Percentiles rank a stretch among this genome's conserved stretches.
These are phyloP conservation scores for Phytopythium chamaehyphon DNA, from an alignment of 352 stramenopile genomes.

Conservation along the genomic window DNA sequence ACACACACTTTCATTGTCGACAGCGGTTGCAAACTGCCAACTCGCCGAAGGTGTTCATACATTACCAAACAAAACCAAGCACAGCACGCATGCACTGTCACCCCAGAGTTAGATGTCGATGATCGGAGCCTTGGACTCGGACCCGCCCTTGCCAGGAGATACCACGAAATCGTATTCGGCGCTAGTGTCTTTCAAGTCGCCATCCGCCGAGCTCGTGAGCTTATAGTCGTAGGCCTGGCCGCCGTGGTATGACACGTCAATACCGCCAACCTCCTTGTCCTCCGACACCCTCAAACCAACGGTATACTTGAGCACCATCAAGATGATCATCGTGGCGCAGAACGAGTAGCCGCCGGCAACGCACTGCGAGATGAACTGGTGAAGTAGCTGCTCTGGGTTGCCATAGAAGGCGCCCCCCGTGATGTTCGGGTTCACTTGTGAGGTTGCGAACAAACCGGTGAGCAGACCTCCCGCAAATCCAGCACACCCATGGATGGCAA, in stretches of 20 bases:
- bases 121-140: slow-evolving; percentile 8
- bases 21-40: no score
- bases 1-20: no score
- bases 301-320: slow-evolving; percentile 66
- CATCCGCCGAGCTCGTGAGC: slow-evolving; percentile 18
- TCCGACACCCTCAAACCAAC: slow-evolving; percentile 69
- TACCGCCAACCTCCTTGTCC: slow-evolving; percentile 73
- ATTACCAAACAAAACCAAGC: no score
- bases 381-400: slow-evolving; percentile 33
- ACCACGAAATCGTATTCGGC: slow-evolving; percentile 16
- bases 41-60: no score
- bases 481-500: slow-evolving; percentile 65
- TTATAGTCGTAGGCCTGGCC: slow-evolving; percentile 62
- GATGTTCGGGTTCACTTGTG: slow-evolving; percentile 52
- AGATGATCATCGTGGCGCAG: slow-evolving; percentile 63
- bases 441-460: slow-evolving; percentile 66
- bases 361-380: slow-evolving; percentile 53
- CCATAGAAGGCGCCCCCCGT: slow-evolving; percentile 52
- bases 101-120: background rate
- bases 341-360: slow-evolving; percentile 64
- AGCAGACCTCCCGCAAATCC: slow-evolving; percentile 61
- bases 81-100: no score
- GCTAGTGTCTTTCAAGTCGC: slow-evolving; percentile 26
- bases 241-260: slow-evolving; percentile 78
- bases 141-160: slow-evolving; percentile 6